Percentiles rank a stretch among this genome's conserved stretches.
Evolutionary conservation across 805 yeast species (phyloP).

Genomic region (Zygoascus biomembranicola): DNA sequence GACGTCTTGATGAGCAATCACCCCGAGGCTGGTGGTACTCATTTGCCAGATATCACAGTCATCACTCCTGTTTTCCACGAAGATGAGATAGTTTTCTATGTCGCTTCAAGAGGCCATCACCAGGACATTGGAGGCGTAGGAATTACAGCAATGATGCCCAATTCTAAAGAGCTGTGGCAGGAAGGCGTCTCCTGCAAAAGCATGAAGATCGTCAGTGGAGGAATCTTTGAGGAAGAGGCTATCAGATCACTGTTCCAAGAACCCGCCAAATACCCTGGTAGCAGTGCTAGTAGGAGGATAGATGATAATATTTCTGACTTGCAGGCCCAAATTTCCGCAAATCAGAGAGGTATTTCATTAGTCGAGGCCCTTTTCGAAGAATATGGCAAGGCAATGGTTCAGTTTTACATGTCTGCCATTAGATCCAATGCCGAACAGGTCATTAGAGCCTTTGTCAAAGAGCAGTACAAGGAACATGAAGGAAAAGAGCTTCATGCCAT

Average conservation of each 20-base stretch:
- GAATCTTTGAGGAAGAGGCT: constrained; percentile 68
- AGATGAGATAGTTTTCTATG: constrained; percentile 42
- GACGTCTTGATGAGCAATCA: constrained; percentile 72
- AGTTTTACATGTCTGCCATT: constrained; percentile 70
- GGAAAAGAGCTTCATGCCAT: constrained; percentile 14
- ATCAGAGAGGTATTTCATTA: constrained; percentile 69
- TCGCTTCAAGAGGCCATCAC: constrained; percentile 92
- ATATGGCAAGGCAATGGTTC: constrained; percentile 49
- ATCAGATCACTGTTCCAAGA: constrained; percentile 52
- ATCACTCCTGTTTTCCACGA: constrained; percentile 76
- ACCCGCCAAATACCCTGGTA: constrained; percentile 76
- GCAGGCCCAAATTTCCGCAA: constrained; percentile 82
- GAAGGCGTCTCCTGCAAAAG: constrained; percentile 86
- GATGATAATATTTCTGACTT: constrained; percentile 77
- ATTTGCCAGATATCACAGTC: constrained; percentile 82
- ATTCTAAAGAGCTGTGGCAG: constrained; percentile 71
- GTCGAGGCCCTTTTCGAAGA: constrained; percentile 53
- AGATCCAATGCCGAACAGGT: constrained; percentile 69
- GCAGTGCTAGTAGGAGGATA: constrained; percentile 79
- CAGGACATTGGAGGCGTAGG: constrained; percentile 91
- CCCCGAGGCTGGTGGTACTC: constrained; percentile 76
- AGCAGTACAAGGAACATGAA: constrained; percentile 33
- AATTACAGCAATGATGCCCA: constrained; percentile 93
- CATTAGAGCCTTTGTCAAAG: constrained; percentile 47
- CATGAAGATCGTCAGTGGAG: constrained; percentile 63